Conservation (phyloP, 192 early-diverging fungal species). For the Mortierella alpina region DNA sequence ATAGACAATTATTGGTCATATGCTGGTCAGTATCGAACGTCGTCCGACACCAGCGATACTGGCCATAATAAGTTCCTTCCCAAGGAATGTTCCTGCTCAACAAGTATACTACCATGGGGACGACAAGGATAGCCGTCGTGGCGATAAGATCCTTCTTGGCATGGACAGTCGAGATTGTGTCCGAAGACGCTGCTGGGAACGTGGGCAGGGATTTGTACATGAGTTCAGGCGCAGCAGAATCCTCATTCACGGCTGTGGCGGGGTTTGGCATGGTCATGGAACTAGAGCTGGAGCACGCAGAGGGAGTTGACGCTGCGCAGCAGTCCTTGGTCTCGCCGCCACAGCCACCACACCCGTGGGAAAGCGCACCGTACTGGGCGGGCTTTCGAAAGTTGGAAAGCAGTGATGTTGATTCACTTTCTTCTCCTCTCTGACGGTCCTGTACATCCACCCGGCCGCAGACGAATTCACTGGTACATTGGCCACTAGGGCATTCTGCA, state of each 20-base stretch:
- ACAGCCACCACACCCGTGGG: neutral
- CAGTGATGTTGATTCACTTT: conserved; percentile 16
- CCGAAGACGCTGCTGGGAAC: conserved; percentile 11
- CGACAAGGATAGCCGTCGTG: conserved; percentile 22
- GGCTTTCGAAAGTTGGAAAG: neutral
- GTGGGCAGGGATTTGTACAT: conserved; percentile 27
- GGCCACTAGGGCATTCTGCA: conserved; percentile 19
- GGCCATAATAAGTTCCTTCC: conserved; percentile 27
- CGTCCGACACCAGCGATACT: conserved; percentile 32
- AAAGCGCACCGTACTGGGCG: conserved; percentile 5
- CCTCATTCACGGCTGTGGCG: neutral
- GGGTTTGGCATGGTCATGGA: neutral
- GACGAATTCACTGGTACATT: conserved; percentile 37
- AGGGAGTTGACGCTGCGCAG: conserved; percentile 9
- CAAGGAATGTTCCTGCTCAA: conserved; percentile 28
- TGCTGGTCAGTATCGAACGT: conserved; percentile 17
- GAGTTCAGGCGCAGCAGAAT: neutral
- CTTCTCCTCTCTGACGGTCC: neutral
- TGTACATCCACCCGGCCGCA: conserved; percentile 14
- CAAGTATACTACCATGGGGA: conserved; percentile 21
- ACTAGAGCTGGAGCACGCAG: conserved; percentile 4
- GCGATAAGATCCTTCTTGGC: conserved; percentile 41
- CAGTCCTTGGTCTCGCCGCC: conserved; percentile 5
- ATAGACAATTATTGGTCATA: conserved; percentile 43
- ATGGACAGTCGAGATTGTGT: conserved; percentile 11